These are phyloP conservation scores for Aquanectria penicillioides DNA, from an alignment of 2,329 filamentous ascomycete genomes.

Conservation along the genomic window DNA sequence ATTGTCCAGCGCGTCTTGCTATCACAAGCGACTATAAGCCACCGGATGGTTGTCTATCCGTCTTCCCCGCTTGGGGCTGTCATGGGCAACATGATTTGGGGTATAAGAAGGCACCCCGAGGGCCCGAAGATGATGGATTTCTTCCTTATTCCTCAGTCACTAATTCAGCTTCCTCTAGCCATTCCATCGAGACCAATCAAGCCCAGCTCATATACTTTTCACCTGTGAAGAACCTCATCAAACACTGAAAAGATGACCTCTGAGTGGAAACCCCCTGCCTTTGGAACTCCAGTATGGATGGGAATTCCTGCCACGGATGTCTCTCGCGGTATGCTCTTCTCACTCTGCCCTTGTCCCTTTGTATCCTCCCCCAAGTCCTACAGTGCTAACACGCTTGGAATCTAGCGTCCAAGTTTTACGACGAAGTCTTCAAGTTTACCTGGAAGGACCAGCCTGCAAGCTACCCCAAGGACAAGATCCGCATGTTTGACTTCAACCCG, in stretches of 20 bases:
- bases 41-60: constrained; percentile 32
- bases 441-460: constrained; percentile 32
- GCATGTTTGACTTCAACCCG: constrained; percentile 45
- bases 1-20: constrained; percentile 31
- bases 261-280: constrained; percentile 44
- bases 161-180: neutral
- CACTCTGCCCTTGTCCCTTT: no score
- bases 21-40: constrained; percentile 32
- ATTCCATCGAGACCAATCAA: neutral
- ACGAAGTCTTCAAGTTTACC: constrained; percentile 40
- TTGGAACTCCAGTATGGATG: constrained; percentile 43
- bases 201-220: neutral
- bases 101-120: constrained; percentile 29
- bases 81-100: constrained; percentile 5
- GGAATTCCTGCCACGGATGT: constrained; percentile 42
- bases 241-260: constrained; percentile 39
- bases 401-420: constrained; percentile 43
- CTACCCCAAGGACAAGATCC: constrained; percentile 24
- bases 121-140: constrained; percentile 6
- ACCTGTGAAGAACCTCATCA: neutral
- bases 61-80: constrained; percentile 8
- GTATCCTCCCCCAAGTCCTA: no score
- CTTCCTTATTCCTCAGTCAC: constrained; percentile 5
- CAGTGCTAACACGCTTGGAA: no score
- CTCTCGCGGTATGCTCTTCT: constrained; percentile 34